Base-by-base conservation (phyloP, 1,284 basidiomycete genomes). In the Porogramme epimiltina region DNA sequence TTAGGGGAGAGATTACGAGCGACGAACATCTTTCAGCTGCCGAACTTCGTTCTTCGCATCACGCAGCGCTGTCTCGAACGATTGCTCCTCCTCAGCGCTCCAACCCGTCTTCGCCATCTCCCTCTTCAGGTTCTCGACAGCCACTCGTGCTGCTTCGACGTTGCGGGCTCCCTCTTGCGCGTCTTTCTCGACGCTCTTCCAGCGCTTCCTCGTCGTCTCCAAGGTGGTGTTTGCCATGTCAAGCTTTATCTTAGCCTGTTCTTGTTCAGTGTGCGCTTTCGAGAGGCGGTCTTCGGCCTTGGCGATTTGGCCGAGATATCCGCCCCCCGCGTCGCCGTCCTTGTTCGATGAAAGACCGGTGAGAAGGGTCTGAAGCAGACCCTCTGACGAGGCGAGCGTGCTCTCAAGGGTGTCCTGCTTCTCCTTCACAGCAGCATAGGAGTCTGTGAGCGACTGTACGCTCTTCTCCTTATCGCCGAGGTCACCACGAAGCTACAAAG, bases 261-360 rank as follows among this genome's bases (percentile, higher is more conserved):
- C 88, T 51, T 93, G 90, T 64, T 96, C 94, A 0, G 94, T 89
- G 5, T 81, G 76, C 0, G 89, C 89, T 40, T 91, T 87, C 0
- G 93, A 85, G 1, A 90, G 75, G 9, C 85, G 82, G 2, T 84
- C 83, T 58, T 86, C 85, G 0, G 95, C 93, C n/a, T 92, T 88
- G 2, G 95, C 92, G 23, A 99, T 82, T 67, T 98, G 95, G 24
- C 95, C 97, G 84, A 98, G 89, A 70, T 98, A 99, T 0, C 95
- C 95, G 10, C 95, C 95, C 9, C 93, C 89, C 3, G 84, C 81
- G 36, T 78, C 79, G 34, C 79, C 81, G 6, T 84, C 85, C 1
- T 91, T 63, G 40, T 59, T 62, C 8, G 81, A 79, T 0, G 94
- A 89, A 18, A 99, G 84, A 42, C 97, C 97, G 0, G 96, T 99